A percentile compares a stretch with the other conserved stretches of the same genome.
Conservation (phyloP, 805 yeast species). For the Barnettozyma siamensis region DNA sequence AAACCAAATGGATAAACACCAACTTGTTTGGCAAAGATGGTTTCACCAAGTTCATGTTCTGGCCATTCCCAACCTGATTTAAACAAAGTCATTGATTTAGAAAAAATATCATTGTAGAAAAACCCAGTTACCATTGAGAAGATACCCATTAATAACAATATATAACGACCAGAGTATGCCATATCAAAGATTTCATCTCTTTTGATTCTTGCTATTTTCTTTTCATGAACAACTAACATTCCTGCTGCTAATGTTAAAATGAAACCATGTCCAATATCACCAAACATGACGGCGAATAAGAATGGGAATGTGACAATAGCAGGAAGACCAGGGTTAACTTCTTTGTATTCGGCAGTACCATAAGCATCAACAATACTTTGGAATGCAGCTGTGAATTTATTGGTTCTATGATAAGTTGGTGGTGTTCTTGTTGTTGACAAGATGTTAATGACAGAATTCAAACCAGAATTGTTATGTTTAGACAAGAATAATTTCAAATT, state of each 20-base stretch:
- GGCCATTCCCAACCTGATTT: conserved; percentile 95
- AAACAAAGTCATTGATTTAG: conserved; percentile 85
- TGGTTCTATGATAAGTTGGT: conserved; percentile 90
- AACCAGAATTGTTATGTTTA: conserved; percentile 67
- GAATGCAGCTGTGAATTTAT: conserved; percentile 89
- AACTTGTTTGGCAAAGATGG: conserved; percentile 57
- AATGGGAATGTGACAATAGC: conserved; percentile 95
- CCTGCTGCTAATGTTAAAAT: conserved; percentile 72
- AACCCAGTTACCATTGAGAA: conserved; percentile 96
- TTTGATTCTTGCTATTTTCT: conserved; percentile 57
- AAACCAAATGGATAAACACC: conserved; percentile 81
- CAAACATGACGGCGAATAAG: conserved; percentile 99
- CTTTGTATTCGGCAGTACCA: conserved; percentile 89
- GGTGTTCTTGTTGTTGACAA: conserved; percentile 70
- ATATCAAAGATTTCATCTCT: conserved; percentile 94
- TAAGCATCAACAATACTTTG: conserved; percentile 93
- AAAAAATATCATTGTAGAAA: conserved; percentile 88
- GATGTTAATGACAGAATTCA: conserved; percentile 49
- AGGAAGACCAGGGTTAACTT: conserved; percentile 93
- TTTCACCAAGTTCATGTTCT: conserved; percentile 56
- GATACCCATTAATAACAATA: conserved; percentile 83
- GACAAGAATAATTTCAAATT: conserved; percentile 55
- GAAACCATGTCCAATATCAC: conserved; percentile 95
- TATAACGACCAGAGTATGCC: conserved; percentile 93
- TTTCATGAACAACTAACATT: conserved; percentile 67